These are phyloP conservation scores for Echites panduratus DNA, from an alignment of 257 asterid genomes.

Conservation along the genomic window DNA sequence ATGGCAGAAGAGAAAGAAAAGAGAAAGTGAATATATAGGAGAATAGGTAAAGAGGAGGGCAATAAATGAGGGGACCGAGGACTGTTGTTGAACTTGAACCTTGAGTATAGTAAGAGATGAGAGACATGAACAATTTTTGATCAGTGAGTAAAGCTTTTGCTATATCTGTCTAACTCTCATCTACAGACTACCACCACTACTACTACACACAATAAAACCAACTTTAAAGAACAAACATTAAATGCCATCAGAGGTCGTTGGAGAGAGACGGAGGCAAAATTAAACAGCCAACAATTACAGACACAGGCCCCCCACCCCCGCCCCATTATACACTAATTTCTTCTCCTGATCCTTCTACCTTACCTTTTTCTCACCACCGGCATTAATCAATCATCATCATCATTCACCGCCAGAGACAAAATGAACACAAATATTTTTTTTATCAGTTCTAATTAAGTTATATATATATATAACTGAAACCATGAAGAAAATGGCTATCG, in stretches of 20 bases:
- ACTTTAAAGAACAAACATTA: conserved; percentile 28
- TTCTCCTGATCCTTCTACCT: too few species aligned
- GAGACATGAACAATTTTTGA: neutral
- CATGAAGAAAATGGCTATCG: too few species aligned
- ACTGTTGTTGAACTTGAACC: conserved; percentile 22
- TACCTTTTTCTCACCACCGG: too few species aligned
- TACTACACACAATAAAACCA: conserved; percentile 1
- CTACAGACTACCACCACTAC: neutral
- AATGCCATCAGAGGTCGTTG: conserved; percentile 49
- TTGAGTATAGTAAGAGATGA: neutral
- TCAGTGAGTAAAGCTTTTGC: neutral
- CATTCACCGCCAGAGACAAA: too few species aligned
- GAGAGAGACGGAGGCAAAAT: neutral
- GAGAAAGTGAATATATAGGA: conserved; percentile 40
- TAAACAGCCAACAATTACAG: conserved; percentile 8
- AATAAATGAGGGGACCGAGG: conserved; percentile 33
- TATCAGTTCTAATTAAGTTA: too few species aligned
- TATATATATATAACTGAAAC: too few species aligned
- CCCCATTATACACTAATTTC: too few species aligned
- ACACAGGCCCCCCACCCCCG: neutral
- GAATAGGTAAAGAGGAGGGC: conserved; percentile 23
- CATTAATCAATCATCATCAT: too few species aligned
- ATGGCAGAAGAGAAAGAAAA: conserved; percentile 26
- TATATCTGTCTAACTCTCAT: neutral
- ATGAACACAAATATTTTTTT: too few species aligned